These are phyloP conservation scores for Coriolopsis trogii DNA, from an alignment of 1,284 basidiomycete genomes.

Conservation along the genomic window DNA sequence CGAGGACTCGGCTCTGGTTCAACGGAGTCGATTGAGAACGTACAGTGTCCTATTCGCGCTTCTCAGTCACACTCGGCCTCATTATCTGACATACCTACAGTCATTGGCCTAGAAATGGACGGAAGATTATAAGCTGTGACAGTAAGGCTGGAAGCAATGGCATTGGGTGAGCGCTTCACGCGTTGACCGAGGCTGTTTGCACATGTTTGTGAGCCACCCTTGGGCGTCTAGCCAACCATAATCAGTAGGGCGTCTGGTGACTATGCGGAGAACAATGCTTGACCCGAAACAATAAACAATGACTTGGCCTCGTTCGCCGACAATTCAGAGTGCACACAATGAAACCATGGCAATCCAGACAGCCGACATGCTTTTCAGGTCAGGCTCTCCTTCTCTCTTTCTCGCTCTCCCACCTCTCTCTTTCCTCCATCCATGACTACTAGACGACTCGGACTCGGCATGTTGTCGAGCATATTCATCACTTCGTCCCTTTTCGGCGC, in stretches of 20 bases:
- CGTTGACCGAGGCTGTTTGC: too few relatives aligned
- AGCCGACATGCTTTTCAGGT: slow-evolving; percentile 24
- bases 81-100: too few relatives aligned
- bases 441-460: slow-evolving; percentile 37
- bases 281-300: slow-evolving; percentile 22
- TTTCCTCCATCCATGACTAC: slow-evolving; percentile 19
- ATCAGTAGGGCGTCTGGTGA: slow-evolving; percentile 9
- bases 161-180: too few relatives aligned
- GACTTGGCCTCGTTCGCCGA: slow-evolving; percentile 14
- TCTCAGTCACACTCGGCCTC: too few relatives aligned
- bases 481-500: slow-evolving; percentile 46
- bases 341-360: slow-evolving; percentile 32
- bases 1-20: too few relatives aligned
- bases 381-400: slow-evolving; percentile 13
- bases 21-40: too few relatives aligned
- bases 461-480: slow-evolving; percentile 49
- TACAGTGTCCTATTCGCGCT: too few relatives aligned
- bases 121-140: too few relatives aligned
- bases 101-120: too few relatives aligned
- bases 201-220: too few relatives aligned
- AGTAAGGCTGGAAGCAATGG: too few relatives aligned
- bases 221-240: too few relatives aligned
- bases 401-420: slow-evolving; percentile 33
- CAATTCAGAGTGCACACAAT: slow-evolving; percentile 26
- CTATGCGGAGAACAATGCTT: slow-evolving; percentile 21